Evolutionary conservation across 2,329 filamentous ascomycete genomes (phyloP).

Genomic region (Dactylonectria estremocensis): DNA sequence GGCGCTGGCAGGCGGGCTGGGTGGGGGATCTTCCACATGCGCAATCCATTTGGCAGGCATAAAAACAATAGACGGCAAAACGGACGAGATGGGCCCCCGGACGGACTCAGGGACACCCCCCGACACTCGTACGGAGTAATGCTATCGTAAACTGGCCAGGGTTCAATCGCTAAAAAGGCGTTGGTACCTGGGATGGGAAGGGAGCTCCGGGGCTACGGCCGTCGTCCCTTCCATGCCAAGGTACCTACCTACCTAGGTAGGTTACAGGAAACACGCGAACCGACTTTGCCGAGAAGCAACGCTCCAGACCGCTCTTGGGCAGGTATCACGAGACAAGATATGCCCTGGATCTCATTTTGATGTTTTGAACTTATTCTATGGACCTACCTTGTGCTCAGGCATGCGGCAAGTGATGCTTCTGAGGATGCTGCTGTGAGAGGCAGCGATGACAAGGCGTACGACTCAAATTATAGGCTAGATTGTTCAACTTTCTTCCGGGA

Average conservation of each 20-base stretch:
- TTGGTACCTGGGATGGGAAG: constrained; percentile 23
- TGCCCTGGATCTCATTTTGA: not conserved
- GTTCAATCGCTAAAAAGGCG: constrained; percentile 7
- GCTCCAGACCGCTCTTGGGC: not conserved
- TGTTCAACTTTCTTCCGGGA: not conserved
- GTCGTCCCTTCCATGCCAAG: not conserved
- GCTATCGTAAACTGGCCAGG: not conserved
- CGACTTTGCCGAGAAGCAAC: constrained; percentile 2
- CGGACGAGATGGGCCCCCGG: not conserved
- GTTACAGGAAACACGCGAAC: not conserved
- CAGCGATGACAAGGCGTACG: no score
- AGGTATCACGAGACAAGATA: not conserved
- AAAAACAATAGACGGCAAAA: not conserved
- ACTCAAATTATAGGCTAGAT: not conserved
- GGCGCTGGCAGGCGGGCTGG: constrained; percentile 13
- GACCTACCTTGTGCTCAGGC: not conserved
- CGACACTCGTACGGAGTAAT: not conserved
- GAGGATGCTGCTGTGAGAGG: no score
- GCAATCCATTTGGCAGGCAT: not conserved
- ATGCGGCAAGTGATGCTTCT: not conserved
- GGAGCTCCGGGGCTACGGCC: constrained; percentile 14
- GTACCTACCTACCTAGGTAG: not conserved
- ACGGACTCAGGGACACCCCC: constrained; percentile 16
- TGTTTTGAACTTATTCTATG: not conserved
- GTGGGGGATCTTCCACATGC: not conserved